phyloP scores from a whole-genome alignment of 2,329 filamentous ascomycete genomes.

The Didymella pinodella region DNA sequence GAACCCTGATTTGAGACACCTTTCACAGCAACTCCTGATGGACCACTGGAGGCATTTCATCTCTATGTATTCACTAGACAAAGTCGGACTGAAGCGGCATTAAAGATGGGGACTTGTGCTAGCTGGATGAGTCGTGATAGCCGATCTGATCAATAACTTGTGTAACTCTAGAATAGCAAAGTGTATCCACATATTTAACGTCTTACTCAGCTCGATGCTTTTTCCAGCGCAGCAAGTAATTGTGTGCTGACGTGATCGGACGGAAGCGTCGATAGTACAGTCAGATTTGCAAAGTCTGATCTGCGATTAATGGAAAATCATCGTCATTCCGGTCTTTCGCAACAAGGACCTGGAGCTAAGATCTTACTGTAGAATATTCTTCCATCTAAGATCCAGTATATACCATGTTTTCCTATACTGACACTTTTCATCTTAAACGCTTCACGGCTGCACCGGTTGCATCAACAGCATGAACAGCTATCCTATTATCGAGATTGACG shows the following conservation, averaged over 20 bases:
- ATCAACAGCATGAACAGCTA: constrained; percentile 5
- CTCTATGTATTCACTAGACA: constrained; percentile 1
- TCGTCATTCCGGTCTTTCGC: not conserved
- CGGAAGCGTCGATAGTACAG: not conserved
- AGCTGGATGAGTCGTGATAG: not conserved
- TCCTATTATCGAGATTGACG: constrained; percentile 1
- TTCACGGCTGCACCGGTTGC: constrained; percentile 1
- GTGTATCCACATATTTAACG: not conserved
- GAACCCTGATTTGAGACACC: not conserved
- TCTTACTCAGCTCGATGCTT: constrained; percentile 1
- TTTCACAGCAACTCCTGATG: not conserved
- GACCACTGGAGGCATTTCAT: not conserved
- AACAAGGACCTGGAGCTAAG: not conserved
- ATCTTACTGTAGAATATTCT: not conserved
- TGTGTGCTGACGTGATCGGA: constrained; percentile 2
- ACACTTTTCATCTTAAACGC: not conserved
- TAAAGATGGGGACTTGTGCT: not conserved
- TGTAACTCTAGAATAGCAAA: not conserved
- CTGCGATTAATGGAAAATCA: not conserved
- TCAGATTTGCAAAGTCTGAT: not conserved
- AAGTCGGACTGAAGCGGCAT: constrained; percentile 1
- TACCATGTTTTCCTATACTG: not conserved
- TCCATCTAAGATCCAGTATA: not conserved
- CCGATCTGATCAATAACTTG: not conserved
- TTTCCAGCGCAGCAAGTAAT: not conserved